Conservation (phyloP, 257 asterid species). For the Plectranthus barbatus region DNA sequence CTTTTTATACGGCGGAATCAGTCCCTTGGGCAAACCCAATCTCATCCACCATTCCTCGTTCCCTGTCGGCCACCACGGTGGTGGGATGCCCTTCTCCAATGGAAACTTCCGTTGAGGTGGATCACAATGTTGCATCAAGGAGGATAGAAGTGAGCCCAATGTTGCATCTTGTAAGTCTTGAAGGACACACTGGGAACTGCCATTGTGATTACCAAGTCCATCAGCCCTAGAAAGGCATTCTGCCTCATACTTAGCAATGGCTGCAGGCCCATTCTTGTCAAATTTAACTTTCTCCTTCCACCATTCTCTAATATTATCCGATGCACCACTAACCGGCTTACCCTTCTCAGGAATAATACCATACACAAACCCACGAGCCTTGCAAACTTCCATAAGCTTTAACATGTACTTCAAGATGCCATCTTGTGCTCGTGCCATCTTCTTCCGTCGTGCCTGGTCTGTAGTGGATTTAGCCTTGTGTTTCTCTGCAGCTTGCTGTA, state of each 20-base stretch:
- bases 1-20: conserved; percentile 50
- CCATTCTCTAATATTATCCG: conserved; percentile 50
- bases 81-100: conserved; percentile 43
- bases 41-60: conserved; percentile 43
- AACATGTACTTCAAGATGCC: conserved; percentile 53
- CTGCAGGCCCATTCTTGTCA: conserved; percentile 49
- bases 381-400: conserved; percentile 52
- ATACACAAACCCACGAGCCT: conserved; percentile 52
- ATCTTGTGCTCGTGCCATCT: conserved; percentile 56
- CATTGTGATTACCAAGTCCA: conserved; percentile 12
- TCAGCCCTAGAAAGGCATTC: conserved; percentile 30
- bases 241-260: conserved; percentile 34
- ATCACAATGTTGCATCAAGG: conserved; percentile 51
- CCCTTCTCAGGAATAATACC: conserved; percentile 57
- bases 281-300: conserved; percentile 57
- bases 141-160: conserved; percentile 40
- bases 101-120: conserved; percentile 55
- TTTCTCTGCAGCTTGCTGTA: conserved; percentile 46
- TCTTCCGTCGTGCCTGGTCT: conserved; percentile 54
- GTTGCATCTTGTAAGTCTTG: conserved; percentile 49
- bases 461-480: conserved; percentile 35
- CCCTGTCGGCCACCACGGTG: conserved; percentile 68
- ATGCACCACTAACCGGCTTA: conserved; percentile 52
- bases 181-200: conserved; percentile 8
- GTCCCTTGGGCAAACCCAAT: conserved; percentile 31